Percentiles rank a stretch among this genome's conserved stretches.
These are phyloP conservation scores for Cynara cardunculus DNA, from an alignment of 129 eudicot species.

Conservation along the genomic window DNA sequence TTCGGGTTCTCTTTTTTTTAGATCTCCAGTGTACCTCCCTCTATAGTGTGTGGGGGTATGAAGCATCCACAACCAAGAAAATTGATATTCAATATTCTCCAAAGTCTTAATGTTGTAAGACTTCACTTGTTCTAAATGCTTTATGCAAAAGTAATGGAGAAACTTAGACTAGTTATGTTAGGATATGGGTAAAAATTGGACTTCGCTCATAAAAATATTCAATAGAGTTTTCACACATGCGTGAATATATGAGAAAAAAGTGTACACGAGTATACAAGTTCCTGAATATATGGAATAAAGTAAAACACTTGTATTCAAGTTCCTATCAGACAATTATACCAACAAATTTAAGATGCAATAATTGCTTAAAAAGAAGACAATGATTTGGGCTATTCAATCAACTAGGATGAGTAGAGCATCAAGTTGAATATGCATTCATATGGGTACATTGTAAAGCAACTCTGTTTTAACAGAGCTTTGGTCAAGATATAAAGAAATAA, in stretches of 20 bases:
- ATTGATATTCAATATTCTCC: background rate
- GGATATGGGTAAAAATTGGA: background rate
- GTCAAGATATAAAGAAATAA: background rate
- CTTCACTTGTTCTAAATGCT: background rate
- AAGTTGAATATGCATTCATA: background rate
- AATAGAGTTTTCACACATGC: background rate
- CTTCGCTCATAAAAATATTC: background rate
- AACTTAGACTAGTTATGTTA: background rate
- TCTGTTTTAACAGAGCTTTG: background rate
- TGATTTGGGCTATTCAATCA: background rate
- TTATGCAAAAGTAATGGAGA: background rate
- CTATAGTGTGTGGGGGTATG: background rate
- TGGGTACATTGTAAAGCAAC: background rate
- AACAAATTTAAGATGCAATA: background rate
- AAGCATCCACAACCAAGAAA: background rate
- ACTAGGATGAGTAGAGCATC: background rate
- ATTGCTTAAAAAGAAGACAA: background rate
- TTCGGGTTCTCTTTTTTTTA: background rate
- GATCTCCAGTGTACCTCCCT: background rate
- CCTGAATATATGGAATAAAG: too few relatives aligned
- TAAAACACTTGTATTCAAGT: background rate
- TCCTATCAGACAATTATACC: background rate
- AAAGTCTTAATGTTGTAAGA: background rate
- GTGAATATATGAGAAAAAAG: background rate
- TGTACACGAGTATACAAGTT: too few relatives aligned